phyloP scores from a whole-genome alignment of 176 grass and related monocot genomes.

The Eragrostis curvula region DNA sequence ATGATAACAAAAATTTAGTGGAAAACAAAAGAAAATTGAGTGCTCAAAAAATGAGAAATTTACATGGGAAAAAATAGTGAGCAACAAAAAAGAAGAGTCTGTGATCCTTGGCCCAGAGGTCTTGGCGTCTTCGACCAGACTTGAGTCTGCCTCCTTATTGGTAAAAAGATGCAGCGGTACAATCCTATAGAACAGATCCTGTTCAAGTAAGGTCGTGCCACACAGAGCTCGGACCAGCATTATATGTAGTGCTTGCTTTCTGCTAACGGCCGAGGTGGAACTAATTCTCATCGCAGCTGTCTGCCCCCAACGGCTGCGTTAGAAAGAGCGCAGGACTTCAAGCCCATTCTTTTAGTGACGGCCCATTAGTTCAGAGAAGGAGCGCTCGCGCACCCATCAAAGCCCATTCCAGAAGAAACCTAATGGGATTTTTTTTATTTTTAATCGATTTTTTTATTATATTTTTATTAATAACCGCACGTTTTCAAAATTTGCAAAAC shows the following conservation, averaged over 20 bases:
- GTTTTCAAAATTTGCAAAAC: too few species aligned
- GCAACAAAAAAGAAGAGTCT: too few species aligned
- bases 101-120: not conserved
- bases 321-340: not conserved
- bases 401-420: too few species aligned
- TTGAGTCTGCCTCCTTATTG: not conserved
- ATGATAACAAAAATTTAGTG: too few species aligned
- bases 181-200: slow-evolving; percentile 30
- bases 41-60: too few species aligned
- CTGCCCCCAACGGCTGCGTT: not conserved
- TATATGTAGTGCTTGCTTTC: not conserved
- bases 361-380: too few species aligned
- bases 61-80: too few species aligned
- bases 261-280: not conserved
- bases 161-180: slow-evolving; percentile 11
- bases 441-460: too few species aligned
- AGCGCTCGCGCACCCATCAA: too few species aligned
- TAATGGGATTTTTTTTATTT: too few species aligned
- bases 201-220: slow-evolving; percentile 17
- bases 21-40: too few species aligned
- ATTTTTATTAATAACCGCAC: too few species aligned
- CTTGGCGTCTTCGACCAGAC: not conserved
- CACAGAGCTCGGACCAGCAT: rapidly evolving
- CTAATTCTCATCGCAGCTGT: not conserved
- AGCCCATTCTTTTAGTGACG: not conserved